Evolutionary conservation across 139 green algal species (phyloP).

Genomic region (Tetraselmis striata): DNA sequence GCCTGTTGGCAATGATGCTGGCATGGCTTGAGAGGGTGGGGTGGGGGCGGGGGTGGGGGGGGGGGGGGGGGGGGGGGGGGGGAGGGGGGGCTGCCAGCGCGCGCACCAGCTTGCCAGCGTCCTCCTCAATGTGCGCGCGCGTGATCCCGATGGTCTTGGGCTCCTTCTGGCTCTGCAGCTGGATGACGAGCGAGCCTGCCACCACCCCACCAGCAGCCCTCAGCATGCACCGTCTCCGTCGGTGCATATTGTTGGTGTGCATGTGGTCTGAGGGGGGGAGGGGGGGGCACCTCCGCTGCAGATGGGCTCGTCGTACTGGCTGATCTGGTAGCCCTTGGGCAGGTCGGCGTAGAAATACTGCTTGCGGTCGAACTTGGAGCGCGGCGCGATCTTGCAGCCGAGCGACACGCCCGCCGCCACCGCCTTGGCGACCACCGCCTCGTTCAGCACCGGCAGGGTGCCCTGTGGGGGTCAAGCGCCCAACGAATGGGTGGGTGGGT

Average conservation of each 20-base stretch:
- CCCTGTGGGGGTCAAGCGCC: slow-evolving; percentile 48
- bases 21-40: no score
- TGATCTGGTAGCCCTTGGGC: slow-evolving; percentile 97
- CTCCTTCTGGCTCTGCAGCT: background rate
- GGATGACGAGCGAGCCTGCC: background rate
- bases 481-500: no score
- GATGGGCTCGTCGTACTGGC: slow-evolving; percentile 88
- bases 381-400: slow-evolving; percentile 54
- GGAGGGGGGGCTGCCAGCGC: no score
- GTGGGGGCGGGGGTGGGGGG: no score
- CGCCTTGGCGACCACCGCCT: slow-evolving; percentile 58
- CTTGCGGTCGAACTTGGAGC: slow-evolving; percentile 97
- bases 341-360: slow-evolving; percentile 99
- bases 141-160: slow-evolving; percentile 29
- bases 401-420: slow-evolving; percentile 80
- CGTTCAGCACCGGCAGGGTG: slow-evolving; percentile 78
- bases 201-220: no score
- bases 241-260: no score
- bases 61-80: no score
- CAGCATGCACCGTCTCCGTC: no score
- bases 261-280: background rate
- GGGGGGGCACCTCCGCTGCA: slow-evolving; percentile 20
- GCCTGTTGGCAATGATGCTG: no score
- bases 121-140: slow-evolving; percentile 91
- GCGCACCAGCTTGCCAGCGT: slow-evolving; percentile 88